phyloP scores from a whole-genome alignment of 805 yeast genomes.

The Hanseniaspora singularis region DNA sequence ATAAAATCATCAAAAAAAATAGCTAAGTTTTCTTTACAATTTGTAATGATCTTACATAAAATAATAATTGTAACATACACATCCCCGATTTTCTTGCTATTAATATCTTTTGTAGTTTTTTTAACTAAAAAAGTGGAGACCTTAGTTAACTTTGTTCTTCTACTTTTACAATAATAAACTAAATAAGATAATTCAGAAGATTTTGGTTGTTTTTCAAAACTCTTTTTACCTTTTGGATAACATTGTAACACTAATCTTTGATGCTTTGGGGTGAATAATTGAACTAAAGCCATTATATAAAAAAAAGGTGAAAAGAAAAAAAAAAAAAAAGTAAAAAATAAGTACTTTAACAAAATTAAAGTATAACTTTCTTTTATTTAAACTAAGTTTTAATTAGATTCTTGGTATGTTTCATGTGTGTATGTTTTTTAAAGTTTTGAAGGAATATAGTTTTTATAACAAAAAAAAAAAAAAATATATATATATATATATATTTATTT shows the following conservation, averaged over 20 bases:
- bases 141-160: conserved; percentile 79
- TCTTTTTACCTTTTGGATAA: conserved; percentile 78
- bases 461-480: too few species aligned
- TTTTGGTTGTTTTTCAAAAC: conserved; percentile 74
- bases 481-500: too few species aligned
- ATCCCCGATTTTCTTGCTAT: conserved; percentile 60
- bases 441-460: too few species aligned
- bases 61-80: conserved; percentile 70
- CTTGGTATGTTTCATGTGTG: too few species aligned
- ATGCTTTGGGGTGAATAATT: conserved; percentile 61
- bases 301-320: not conserved
- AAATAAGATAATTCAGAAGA: conserved; percentile 82
- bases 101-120: conserved; percentile 49
- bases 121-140: conserved; percentile 59
- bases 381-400: too few species aligned
- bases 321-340: not conserved
- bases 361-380: too few species aligned
- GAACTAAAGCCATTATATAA: conserved; percentile 2
- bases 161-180: conserved; percentile 77
- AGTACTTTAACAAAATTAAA: too few species aligned
- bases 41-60: conserved; percentile 52
- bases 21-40: conserved; percentile 73
- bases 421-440: too few species aligned
- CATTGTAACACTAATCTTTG: conserved; percentile 83
- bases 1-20: conserved; percentile 65